Evolutionary conservation across 2,329 filamentous ascomycete species (phyloP).

Genomic region (Penicillium hesseltinei): DNA sequence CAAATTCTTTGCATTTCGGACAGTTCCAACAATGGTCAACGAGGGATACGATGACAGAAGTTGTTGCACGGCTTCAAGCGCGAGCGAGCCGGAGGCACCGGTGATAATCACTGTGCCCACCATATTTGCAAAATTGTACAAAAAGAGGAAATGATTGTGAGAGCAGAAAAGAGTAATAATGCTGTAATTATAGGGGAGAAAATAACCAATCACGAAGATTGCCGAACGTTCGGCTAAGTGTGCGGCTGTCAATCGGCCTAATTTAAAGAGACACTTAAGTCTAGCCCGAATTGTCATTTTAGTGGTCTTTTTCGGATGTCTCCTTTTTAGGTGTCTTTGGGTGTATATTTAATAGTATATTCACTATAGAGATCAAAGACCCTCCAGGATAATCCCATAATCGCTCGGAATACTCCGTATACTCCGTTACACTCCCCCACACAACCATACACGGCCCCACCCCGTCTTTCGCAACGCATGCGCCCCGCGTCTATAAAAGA

Average conservation of each 20-base stretch:
- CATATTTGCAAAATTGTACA: background rate
- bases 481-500: conserved; percentile 9
- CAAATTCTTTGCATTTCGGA: background rate
- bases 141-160: background rate
- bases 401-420: background rate
- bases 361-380: background rate
- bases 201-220: background rate
- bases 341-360: too few relatives aligned
- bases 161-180: background rate
- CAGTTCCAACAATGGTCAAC: conserved; percentile 2
- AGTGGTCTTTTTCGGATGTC: too few relatives aligned
- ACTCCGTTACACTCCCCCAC: background rate
- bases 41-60: conserved; percentile 1
- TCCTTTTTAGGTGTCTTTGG: too few relatives aligned
- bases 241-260: too few relatives aligned
- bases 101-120: conserved; percentile 7
- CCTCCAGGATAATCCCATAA: background rate
- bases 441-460: background rate
- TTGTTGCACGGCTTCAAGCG: conserved; percentile 7
- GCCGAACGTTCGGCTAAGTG: background rate
- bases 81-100: conserved; percentile 10
- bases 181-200: background rate
- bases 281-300: background rate
- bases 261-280: too few relatives aligned
- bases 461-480: conserved; percentile 3